Evolutionary conservation across 768 basidiomycete genomes (phyloP), one percentile per base, ranked within the genome.

Genomic region (Trametes punicea): DNA sequence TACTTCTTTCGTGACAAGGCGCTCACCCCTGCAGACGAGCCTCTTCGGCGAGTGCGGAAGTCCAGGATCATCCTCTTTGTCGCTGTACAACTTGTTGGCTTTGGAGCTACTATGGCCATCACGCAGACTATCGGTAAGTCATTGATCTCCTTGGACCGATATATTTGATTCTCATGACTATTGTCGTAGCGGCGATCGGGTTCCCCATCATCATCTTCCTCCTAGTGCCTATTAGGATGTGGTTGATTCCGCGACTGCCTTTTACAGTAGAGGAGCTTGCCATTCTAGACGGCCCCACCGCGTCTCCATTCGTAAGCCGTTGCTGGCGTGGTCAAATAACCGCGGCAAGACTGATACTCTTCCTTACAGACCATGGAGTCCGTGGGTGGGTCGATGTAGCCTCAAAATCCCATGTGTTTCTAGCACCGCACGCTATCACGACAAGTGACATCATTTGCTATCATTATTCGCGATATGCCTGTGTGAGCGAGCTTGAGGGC

Each of bases 131-230:
- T 88, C 56, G 90, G 90, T 90, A 59, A 29, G 77, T 67, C 4
- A 13, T 29, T 1, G 41, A 3, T 13, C 18, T 6, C 21, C 18
- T 30, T 42, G 16, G 26, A n/a, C 27, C 27, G 30, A 13, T 52
- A 40, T 30, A 34, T 7, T 33, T 23, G 26, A 21, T 51, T 21
- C 38, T 33, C 25, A 53, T 45, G 8, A 31, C 13, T n/a, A 34
- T 36, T 13, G n/a, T 54, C 7, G 11, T 53, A 86, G 93, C 90
- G 38, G 93, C 92, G 4, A 93, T 96, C 56, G 92, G 87, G 0
- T 97, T 97, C 69, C 93, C 94, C 0, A 78, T 96, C 47, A 82
- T 97, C 64, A 94, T 96, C 65, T 81, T 90, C 67, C 70, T 91
- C 34, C 78, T 97, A 13, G 77, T 96, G 21, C 95, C 94, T 0